Percentiles rank a stretch among this genome's conserved stretches.
phyloP scores from a whole-genome alignment of 2,329 filamentous ascomycete species.

The Microdochium bolleyi region DNA sequence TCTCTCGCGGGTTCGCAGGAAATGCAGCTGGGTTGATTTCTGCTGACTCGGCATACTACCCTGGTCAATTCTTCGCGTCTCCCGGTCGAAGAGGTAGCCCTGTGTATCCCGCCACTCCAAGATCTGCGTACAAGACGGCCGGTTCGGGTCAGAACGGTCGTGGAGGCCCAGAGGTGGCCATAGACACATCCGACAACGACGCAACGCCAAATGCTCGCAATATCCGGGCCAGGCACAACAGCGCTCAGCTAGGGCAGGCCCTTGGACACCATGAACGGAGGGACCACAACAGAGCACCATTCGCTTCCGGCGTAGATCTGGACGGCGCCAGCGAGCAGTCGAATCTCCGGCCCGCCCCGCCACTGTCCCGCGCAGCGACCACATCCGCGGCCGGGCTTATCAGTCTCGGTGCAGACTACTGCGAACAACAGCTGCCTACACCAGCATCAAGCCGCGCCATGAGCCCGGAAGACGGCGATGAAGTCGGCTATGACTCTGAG shows the following conservation, averaged over 20 bases:
- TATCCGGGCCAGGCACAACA: not conserved
- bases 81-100: conserved; percentile 15
- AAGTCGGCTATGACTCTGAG: conserved; percentile 23
- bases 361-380: not conserved
- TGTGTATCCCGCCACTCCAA: conserved; percentile 16
- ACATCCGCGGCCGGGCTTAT: not conserved
- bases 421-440: conserved; percentile 10
- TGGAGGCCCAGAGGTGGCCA: not conserved
- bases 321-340: not conserved
- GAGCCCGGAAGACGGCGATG: conserved; percentile 1
- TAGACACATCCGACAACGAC: not conserved
- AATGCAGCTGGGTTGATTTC: conserved; percentile 9
- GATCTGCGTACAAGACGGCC: not conserved
- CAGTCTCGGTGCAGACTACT: conserved; percentile 1
- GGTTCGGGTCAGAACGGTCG: not conserved
- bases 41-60: conserved; percentile 18
- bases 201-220: not conserved
- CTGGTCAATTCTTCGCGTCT: conserved; percentile 13
- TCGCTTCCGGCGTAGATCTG: not conserved
- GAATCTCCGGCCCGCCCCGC: not conserved
- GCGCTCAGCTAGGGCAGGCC: not conserved
- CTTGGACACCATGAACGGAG: not conserved
- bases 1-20: conserved; percentile 46
- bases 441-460: conserved; percentile 7
- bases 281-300: not conserved